Evolutionary conservation across 305 asterid genomes (phyloP), one percentile per base, ranked within the genome.

Genomic region (Fraxinus greggii): DNA sequence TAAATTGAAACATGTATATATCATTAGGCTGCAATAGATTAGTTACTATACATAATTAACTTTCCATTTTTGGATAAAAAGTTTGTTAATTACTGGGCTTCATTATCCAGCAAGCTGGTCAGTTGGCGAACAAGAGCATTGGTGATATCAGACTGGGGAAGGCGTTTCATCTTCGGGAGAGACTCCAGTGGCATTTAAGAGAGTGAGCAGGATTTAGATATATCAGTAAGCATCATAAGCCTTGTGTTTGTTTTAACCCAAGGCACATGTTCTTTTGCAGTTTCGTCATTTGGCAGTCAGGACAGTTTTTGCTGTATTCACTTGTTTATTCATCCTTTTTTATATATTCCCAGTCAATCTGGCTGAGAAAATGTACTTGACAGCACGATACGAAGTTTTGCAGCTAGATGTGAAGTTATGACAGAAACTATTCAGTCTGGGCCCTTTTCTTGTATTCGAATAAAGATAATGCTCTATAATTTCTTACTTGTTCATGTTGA

Each of bases 71-170:
- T 61, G 65, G 6, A 4, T 21, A 45, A 5, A n/a, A 76, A 38
- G 19, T 70, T 81, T 72, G 74, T 36, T 75, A 83, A 76, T 75
- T 1, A 9, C 75, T 48, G 1, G 78, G 9, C 83, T 9, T 84
- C 72, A 79, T 51, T 79, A 33, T 85, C 63, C 97, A 95, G 99
- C 89, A 96, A 94, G 86, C 99, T 94, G 92, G 99, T 96, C 51
- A 93, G 98, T 89, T 96, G 99, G 98, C 94, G 98, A 7, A 96
- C 98, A 5, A 88, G 99, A 82, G 76, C 81, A n/a, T 87, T 80
- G 83, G 92, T 89, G 82, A 79, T 89, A 36, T 85, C 89, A 5
- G 90, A 88, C 81, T 89, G 90, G 91, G 42, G 76, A 24, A 88
- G 87, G 84, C 86, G 92, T 24, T 89, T 86, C 87, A 67, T 89